phyloP scores from a whole-genome alignment of 129 eudicot species.

The Cynara cardunculus region DNA sequence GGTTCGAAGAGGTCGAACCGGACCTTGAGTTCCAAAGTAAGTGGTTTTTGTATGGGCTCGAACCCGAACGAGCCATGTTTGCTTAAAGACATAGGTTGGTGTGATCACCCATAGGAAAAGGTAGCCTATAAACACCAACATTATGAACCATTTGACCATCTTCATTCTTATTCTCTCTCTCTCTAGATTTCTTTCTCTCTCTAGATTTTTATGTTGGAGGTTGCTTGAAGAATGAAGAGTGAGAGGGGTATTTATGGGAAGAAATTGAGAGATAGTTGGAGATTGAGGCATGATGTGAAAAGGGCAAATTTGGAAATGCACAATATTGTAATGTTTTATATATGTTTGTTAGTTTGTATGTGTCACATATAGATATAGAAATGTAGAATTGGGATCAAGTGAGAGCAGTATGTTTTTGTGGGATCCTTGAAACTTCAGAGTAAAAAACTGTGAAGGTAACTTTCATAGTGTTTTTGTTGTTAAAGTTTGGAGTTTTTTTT shows the following conservation, averaged over 20 bases:
- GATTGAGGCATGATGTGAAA: conserved; percentile 1
- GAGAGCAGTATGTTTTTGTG: too few species aligned
- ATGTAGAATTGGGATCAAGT: too few species aligned
- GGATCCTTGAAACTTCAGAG: too few species aligned
- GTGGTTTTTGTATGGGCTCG: conserved; percentile 44
- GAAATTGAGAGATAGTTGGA: conserved; percentile 16
- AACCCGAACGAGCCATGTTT: conserved; percentile 38
- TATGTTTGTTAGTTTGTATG: not conserved
- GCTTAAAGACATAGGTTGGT: conserved; percentile 41
- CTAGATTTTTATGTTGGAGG: conserved; percentile 12
- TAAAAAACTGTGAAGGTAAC: too few species aligned
- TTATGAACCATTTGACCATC: conserved; percentile 30
- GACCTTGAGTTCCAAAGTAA: conserved; percentile 59
- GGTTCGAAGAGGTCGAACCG: not conserved
- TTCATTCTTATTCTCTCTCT: conserved; percentile 15
- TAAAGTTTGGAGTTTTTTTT: too few species aligned
- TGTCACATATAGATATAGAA: not conserved
- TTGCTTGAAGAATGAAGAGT: conserved; percentile 18
- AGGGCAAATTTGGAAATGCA: conserved; percentile 20
- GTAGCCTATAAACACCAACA: conserved; percentile 45
- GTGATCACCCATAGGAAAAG: conserved; percentile 48
- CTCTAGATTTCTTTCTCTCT: not conserved
- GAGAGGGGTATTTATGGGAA: conserved; percentile 27
- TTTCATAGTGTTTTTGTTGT: too few species aligned
- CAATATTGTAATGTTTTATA: conserved; percentile 7